Percentiles rank a stretch among this genome's conserved stretches.
Conservation (phyloP, 2,329 filamentous ascomycete genomes). For the Botryotinia convoluta region DNA sequence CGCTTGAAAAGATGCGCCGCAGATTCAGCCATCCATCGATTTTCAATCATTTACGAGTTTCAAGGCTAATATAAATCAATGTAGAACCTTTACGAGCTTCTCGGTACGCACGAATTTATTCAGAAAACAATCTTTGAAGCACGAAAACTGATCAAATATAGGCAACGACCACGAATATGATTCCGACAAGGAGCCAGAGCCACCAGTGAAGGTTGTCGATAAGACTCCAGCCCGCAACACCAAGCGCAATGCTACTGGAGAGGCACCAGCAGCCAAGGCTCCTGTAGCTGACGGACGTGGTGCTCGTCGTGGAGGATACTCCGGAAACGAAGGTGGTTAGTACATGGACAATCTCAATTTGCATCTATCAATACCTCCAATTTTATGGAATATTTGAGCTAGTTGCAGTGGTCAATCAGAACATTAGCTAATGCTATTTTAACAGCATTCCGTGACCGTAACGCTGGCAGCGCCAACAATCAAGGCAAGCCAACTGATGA, state of each 20-base stretch:
- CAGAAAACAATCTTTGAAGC: conserved; percentile 28
- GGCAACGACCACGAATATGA: conserved; percentile 63
- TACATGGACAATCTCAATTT: conserved; percentile 33
- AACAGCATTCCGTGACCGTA: conserved; percentile 84
- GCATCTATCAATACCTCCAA: background rate
- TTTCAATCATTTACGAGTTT: conserved; percentile 22
- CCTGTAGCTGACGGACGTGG: conserved; percentile 30
- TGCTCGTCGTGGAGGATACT: conserved; percentile 53
- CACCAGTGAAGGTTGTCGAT: conserved; percentile 85
- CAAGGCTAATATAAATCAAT: conserved; percentile 41
- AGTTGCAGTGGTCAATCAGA: background rate
- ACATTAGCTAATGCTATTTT: conserved; percentile 17
- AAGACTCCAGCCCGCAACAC: conserved; percentile 69
- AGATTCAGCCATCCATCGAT: conserved; percentile 11
- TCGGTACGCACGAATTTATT: conserved; percentile 65
- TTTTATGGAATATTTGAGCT: background rate
- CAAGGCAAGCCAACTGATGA: conserved; percentile 76
- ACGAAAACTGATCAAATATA: conserved; percentile 35
- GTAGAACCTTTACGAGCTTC: conserved; percentile 96
- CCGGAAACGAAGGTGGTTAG: conserved; percentile 86
- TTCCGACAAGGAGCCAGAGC: conserved; percentile 69
- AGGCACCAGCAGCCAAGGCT: conserved; percentile 53
- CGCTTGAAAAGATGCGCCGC: conserved; percentile 24
- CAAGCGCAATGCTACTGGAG: conserved; percentile 84
- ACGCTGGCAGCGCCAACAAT: conserved; percentile 78